These are phyloP conservation scores for Elsinoe fawcettii DNA, from an alignment of 2,329 filamentous ascomycete species.

Conservation along the genomic window DNA sequence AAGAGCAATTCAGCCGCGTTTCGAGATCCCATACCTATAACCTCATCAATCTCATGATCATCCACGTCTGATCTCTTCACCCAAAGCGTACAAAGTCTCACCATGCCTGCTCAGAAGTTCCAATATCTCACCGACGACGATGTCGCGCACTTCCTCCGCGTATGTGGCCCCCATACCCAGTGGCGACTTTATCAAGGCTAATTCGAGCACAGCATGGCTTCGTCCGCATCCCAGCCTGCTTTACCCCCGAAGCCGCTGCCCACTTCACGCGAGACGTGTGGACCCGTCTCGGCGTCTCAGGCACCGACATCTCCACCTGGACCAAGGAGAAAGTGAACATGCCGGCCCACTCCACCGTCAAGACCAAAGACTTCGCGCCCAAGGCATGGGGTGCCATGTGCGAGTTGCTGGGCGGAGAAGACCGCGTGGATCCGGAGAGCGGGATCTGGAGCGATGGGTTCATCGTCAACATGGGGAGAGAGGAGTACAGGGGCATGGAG, in stretches of 20 bases:
- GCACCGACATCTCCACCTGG: constrained; percentile 59
- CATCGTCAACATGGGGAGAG: constrained; percentile 61
- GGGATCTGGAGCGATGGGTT: constrained; percentile 59
- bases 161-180: constrained; percentile 17
- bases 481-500: constrained; percentile 42
- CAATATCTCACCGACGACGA: constrained; percentile 37
- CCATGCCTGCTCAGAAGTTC: not conserved
- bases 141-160: constrained; percentile 44
- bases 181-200: not conserved
- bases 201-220: constrained; percentile 39
- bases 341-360: constrained; percentile 51
- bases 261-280: constrained; percentile 48
- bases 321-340: constrained; percentile 55
- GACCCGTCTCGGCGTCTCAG: constrained; percentile 58
- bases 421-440: constrained; percentile 42
- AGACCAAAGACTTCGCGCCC: constrained; percentile 51
- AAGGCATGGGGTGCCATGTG: constrained; percentile 60
- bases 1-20: not conserved
- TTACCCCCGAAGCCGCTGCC: constrained; percentile 41
- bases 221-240: constrained; percentile 47
- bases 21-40: no score
- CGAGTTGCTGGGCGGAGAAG: constrained; percentile 57
- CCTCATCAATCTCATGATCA: no score
- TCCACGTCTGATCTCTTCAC: no score
- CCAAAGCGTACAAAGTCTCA: not conserved